phyloP scores from a whole-genome alignment of 352 stramenopile genomes.

The Pythium dissimile region DNA sequence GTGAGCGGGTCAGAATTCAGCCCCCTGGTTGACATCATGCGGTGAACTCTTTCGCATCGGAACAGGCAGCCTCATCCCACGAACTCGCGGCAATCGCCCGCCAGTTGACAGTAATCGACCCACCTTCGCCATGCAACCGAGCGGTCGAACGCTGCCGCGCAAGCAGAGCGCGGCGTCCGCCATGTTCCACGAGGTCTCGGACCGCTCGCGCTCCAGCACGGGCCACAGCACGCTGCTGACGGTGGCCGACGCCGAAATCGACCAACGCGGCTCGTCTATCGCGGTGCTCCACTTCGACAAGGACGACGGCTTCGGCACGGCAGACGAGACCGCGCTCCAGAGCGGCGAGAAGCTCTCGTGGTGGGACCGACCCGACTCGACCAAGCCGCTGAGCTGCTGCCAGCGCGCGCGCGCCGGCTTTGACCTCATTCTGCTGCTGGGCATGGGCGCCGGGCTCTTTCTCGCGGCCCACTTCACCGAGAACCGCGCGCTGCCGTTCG shows the following conservation, averaged over 20 bases:
- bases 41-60: no score
- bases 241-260: not conserved
- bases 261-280: slow-evolving; percentile 12
- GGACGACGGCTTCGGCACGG: not conserved
- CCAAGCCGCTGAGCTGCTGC: slow-evolving; percentile 2
- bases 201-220: slow-evolving; percentile 19
- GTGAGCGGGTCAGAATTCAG: no score
- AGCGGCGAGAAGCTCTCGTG: slow-evolving; percentile 13
- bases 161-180: slow-evolving; percentile 20
- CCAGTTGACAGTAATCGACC: no score
- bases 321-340: not conserved
- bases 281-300: slow-evolving; percentile 16
- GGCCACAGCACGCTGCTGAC: slow-evolving; percentile 17
- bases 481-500: slow-evolving; percentile 42
- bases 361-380: slow-evolving; percentile 1
- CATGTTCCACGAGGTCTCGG: slow-evolving; percentile 17
- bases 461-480: slow-evolving; percentile 32
- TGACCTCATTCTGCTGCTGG: slow-evolving; percentile 36
- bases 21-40: no score
- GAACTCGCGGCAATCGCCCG: no score
- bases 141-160: not conserved
- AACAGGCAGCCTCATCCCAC: no score
- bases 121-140: slow-evolving; percentile 14
- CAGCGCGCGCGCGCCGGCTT: slow-evolving; percentile 27
- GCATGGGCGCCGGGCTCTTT: slow-evolving; percentile 27